Evolutionary conservation across 1,284 basidiomycete genomes (phyloP), one percentile per base, ranked within the genome.

Genomic region (Malassezia pachydermatis): DNA sequence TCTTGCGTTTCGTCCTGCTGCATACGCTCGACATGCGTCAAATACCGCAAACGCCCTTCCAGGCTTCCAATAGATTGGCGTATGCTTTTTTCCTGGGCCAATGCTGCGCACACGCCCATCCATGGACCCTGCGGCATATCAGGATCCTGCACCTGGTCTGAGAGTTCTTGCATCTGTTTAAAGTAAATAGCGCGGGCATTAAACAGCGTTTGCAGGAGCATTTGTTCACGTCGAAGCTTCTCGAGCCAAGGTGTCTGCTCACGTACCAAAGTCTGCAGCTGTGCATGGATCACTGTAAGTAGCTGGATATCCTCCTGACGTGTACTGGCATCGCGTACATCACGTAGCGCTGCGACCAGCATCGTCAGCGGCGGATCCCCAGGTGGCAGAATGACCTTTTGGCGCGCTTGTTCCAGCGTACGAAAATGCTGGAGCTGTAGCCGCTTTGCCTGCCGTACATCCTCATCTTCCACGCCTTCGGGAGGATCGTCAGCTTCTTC

Each of bases 161-260:
- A 63, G 11, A 70, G 54, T 24, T 55, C 56, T 44, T 70, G 66
- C 4, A 70, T 59, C 41, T 64, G 65, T 33, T 64, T 62, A 41
- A 68, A 70, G 45, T 68, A 70, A 11, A 46, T 38, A 7, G 47
- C 51, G 14, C 65, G 57, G 13, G 58, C 53, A 38, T 70, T 70
- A 57, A 62, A 66, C 11, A 65, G 51, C 10, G 35, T 17, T 41
- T 57, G 63, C 16, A 41, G 36, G 6, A 34, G 37, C 22, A n/a
- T 30, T 40, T 52, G 50, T 35, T 55, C 54, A 25, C 60, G 59
- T 17, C 54, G 43, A 13, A 67, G 43, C 29, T 51, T 46, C 7
- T 62, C 65, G 7, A 62, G 52, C 9, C 47, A 38, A 38, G 48
- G 52, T 19, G 22, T 52, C 41, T 67, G 64, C 17, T 54, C 48